These are phyloP conservation scores for Acacia crassicarpa DNA, from an alignment of 306 rosid genomes.

Conservation along the genomic window DNA sequence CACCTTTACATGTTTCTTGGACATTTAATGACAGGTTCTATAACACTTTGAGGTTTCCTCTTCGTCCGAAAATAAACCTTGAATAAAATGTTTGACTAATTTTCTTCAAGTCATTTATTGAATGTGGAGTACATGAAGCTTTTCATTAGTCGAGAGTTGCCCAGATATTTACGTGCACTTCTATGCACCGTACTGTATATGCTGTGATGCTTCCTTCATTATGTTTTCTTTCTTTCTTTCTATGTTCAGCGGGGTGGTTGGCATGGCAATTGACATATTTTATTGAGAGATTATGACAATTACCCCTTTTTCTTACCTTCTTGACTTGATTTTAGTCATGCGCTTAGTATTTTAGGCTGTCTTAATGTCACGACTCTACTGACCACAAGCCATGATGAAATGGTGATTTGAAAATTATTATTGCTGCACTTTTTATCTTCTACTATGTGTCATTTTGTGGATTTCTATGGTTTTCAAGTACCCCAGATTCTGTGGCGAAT, in stretches of 20 bases:
- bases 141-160: conserved; percentile 23
- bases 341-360: not conserved
- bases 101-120: not conserved
- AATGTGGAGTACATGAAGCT: conserved; percentile 8
- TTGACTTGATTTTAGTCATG: not conserved
- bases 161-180: not conserved
- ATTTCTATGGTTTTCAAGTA: not conserved
- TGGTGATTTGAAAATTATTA: not conserved
- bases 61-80: conserved; percentile 17
- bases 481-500: not conserved
- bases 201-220: not conserved
- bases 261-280: not conserved
- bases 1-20: conserved; percentile 10
- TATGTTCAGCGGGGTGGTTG: not conserved
- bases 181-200: conserved; percentile 15
- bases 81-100: conserved; percentile 24
- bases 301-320: not conserved
- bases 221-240: not conserved
- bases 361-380: not conserved
- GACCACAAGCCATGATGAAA: not conserved
- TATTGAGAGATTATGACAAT: not conserved
- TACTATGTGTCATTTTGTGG: not conserved
- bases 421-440: not conserved
- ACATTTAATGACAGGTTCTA: conserved; percentile 4
- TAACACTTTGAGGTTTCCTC: conserved; percentile 16